phyloP scores from a whole-genome alignment of 345 rosid genomes.

The Barbarea vulgaris region DNA sequence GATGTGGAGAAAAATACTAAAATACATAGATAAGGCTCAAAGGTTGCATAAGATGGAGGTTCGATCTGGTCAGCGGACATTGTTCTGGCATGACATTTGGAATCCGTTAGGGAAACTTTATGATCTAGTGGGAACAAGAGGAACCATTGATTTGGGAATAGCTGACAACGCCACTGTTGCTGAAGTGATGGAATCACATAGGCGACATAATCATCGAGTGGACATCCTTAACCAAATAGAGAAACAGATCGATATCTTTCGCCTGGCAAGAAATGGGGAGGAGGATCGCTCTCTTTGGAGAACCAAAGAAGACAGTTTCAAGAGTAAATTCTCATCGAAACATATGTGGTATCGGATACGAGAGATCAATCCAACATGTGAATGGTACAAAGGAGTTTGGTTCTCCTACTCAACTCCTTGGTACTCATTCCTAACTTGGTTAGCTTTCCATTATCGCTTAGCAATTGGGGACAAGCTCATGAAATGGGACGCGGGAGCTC shows the following conservation, averaged over 20 bases:
- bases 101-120: too few species aligned
- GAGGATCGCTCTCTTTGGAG: neutral
- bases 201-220: too few species aligned
- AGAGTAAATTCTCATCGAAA: neutral
- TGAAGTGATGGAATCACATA: too few species aligned
- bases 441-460: too few species aligned
- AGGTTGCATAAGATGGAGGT: too few species aligned
- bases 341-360: neutral
- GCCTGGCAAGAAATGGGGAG: neutral
- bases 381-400: neutral
- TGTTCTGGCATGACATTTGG: too few species aligned
- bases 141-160: too few species aligned
- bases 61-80: too few species aligned
- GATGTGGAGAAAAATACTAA: too few species aligned
- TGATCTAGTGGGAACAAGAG: too few species aligned
- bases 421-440: neutral
- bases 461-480: neutral
- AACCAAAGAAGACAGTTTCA: neutral
- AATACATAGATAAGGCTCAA: too few species aligned
- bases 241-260: neutral
- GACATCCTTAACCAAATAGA: neutral
- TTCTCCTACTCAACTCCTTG: neutral
- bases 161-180: too few species aligned
- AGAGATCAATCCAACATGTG: neutral
- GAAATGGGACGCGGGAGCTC: neutral